Percentiles rank a stretch among this genome's conserved stretches.
These are phyloP conservation scores for Candida buenavistaensis DNA, from an alignment of 1,139 yeast species.

Conservation along the genomic window DNA sequence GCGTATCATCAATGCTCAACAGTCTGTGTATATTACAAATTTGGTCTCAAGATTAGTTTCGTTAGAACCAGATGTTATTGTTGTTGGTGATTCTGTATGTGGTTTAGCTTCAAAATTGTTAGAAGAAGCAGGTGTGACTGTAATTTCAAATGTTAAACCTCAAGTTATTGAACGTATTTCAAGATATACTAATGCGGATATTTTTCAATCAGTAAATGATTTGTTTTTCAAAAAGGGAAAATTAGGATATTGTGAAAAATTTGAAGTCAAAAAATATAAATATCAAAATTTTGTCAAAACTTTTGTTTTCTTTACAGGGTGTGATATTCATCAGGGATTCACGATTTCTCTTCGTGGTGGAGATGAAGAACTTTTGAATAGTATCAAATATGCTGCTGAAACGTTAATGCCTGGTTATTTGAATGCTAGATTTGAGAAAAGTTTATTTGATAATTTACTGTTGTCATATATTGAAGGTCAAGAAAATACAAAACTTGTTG, in stretches of 20 bases:
- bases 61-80: constrained; percentile 74
- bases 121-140: constrained; percentile 74
- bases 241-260: constrained; percentile 71
- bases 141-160: constrained; percentile 76
- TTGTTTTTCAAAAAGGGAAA: constrained; percentile 50
- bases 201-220: constrained; percentile 53
- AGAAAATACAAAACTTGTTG: constrained; percentile 15
- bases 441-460: constrained; percentile 53
- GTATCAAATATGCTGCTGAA: constrained; percentile 76
- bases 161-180: constrained; percentile 82
- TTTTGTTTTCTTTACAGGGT: constrained; percentile 75
- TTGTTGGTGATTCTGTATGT: constrained; percentile 80
- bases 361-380: constrained; percentile 55
- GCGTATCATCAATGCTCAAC: constrained; percentile 85
- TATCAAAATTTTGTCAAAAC: constrained; percentile 62
- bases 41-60: constrained; percentile 78
- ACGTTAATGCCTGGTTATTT: constrained; percentile 76
- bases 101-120: constrained; percentile 77
- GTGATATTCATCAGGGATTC: constrained; percentile 73
- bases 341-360: constrained; percentile 84
- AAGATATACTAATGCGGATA: constrained; percentile 79
- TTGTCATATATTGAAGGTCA: constrained; percentile 18
- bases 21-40: constrained; percentile 78
- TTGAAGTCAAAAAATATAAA: constrained; percentile 69
- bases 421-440: constrained; percentile 78